Conservation (phyloP, 1,284 basidiomycete species). For the Amylostereum chailletii region DNA sequence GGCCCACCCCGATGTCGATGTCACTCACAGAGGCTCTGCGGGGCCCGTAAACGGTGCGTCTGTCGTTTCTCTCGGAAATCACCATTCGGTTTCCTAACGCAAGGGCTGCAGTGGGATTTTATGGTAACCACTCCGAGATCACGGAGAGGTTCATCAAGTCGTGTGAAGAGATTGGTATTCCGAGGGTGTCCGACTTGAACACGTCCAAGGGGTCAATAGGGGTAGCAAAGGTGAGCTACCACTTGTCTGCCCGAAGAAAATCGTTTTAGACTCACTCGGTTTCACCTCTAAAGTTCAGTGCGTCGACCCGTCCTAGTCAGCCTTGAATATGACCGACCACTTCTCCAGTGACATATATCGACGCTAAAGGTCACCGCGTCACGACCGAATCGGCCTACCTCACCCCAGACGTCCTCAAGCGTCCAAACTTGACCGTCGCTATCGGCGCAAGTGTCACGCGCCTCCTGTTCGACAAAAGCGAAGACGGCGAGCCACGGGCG, state of each 20-base stretch:
- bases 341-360: constrained; percentile 52
- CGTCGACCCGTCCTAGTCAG: background rate
- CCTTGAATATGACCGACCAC: background rate
- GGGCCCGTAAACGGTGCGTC: constrained; percentile 39
- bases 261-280: background rate
- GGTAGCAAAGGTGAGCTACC: constrained; percentile 38
- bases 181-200: constrained; percentile 42
- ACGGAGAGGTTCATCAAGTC: constrained; percentile 38
- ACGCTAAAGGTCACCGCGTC: constrained; percentile 39
- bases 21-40: constrained; percentile 30
- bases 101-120: constrained; percentile 21
- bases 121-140: constrained; percentile 23
- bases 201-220: constrained; percentile 39
- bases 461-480: constrained; percentile 46
- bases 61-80: background rate
- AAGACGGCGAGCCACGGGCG: constrained; percentile 33
- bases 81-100: background rate
- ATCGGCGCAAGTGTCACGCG: constrained; percentile 44
- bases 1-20: constrained; percentile 37
- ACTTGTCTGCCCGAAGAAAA: too few relatives aligned
- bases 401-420: constrained; percentile 47
- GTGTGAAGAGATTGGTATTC: constrained; percentile 38
- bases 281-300: constrained; percentile 14
- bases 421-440: constrained; percentile 54
- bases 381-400: constrained; percentile 60